Conservation (phyloP, 306 rosid genomes). For the Begonia fuchsioides region DNA sequence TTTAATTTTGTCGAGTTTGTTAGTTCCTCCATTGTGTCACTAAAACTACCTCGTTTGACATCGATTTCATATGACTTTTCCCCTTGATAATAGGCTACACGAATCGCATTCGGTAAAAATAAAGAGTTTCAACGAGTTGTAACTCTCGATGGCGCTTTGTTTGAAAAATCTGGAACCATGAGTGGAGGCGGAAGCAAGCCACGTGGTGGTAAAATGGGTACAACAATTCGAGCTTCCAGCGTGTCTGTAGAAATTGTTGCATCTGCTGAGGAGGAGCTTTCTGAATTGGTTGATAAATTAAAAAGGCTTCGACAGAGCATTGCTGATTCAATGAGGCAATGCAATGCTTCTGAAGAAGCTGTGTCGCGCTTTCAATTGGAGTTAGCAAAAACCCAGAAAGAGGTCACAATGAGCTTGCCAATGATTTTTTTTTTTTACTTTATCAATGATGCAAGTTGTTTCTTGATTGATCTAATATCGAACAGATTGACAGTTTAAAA, state of each 20-base stretch:
- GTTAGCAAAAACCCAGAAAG: conserved; percentile 72
- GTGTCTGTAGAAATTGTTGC: conserved; percentile 70
- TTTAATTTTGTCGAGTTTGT: no score
- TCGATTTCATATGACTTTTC: no score
- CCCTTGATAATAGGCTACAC: conserved; percentile 42
- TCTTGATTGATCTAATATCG: neutral
- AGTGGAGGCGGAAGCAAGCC: conserved; percentile 92
- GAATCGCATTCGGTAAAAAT: conserved; percentile 59
- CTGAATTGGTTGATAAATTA: conserved; percentile 31
- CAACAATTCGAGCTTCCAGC: conserved; percentile 64
- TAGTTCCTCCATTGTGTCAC: no score
- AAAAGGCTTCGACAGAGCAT: conserved; percentile 46
- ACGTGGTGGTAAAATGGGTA: conserved; percentile 93
- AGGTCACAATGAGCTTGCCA: conserved; percentile 29
- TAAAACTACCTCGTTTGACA: no score
- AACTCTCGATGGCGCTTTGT: conserved; percentile 84
- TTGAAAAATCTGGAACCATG: conserved; percentile 89
- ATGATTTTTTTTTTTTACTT: conserved; percentile 3
- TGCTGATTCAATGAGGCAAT: conserved; percentile 33
- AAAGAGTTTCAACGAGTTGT: conserved; percentile 71
- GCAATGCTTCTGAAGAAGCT: conserved; percentile 60
- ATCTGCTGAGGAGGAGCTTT: conserved; percentile 61
- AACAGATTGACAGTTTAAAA: conserved; percentile 72
- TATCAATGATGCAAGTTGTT: conserved; percentile 3
- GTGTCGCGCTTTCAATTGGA: conserved; percentile 64